Evolutionary conservation across 768 basidiomycete genomes (phyloP).

Genomic region (Favolaschia claudopus): DNA sequence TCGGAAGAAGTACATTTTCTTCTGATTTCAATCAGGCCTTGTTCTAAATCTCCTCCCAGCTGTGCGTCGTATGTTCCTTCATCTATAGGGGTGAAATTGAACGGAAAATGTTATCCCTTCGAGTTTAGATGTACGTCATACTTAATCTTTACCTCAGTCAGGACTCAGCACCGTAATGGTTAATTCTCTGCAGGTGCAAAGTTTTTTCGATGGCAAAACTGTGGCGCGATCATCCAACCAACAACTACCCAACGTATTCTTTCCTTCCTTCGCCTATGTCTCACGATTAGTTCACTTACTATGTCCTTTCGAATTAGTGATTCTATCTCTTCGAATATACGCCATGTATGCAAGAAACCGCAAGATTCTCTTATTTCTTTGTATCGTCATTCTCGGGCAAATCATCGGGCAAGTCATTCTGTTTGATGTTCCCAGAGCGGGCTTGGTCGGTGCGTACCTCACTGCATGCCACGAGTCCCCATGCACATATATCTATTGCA

Average conservation of each 20-base stretch:
- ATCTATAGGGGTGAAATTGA: no score
- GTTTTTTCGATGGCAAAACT: conserved; percentile 47
- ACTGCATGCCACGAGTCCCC: background rate
- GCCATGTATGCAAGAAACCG: conserved; percentile 39
- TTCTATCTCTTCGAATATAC: conserved; percentile 42
- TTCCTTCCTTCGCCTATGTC: background rate
- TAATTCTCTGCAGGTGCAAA: conserved; percentile 30
- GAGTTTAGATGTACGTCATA: background rate
- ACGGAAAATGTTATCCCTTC: background rate
- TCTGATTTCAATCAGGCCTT: background rate
- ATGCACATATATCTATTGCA: conserved; percentile 7
- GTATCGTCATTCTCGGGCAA: conserved; percentile 27
- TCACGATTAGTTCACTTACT: background rate
- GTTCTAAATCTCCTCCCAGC: background rate
- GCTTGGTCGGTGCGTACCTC: conserved; percentile 30
- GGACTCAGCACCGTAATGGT: background rate
- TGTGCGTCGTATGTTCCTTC: no score
- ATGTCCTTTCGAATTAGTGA: conserved; percentile 37
- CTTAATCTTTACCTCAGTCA: background rate
- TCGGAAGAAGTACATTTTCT: conserved; percentile 35
- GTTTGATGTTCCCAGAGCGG: conserved; percentile 34
- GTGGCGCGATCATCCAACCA: conserved; percentile 41
- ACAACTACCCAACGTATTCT: conserved; percentile 43
- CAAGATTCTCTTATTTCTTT: conserved; percentile 31
- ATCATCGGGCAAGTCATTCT: conserved; percentile 39